Evolutionary conservation across 768 basidiomycete species (phyloP), one percentile per base, ranked within the genome.

Genomic region (Hemileccinum impolitum): DNA sequence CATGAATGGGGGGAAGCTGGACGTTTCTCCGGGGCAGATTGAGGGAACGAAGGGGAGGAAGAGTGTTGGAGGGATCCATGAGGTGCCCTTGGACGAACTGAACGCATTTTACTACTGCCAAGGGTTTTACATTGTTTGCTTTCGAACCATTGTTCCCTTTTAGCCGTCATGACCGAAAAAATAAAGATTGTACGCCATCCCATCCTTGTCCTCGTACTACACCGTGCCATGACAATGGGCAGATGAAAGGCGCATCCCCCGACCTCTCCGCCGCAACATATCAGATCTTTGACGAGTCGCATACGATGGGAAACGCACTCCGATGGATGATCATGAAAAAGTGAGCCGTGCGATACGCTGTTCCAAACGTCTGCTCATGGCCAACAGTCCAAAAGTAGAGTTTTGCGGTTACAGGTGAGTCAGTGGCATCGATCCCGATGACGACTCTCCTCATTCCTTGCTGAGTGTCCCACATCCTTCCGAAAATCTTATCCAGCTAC

Each of bases 301-400:
- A 99, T 69, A 98, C 95, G 1, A 81, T 98, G 23, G 96, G 96
- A 6, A 99, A 99, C 59, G 80, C 92, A 0, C 75, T 98, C 34
- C 73, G 95, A 31, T 99, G 94, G 94, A 98, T 98, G 87, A 66
- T 98, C 50, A 98, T 98, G 95, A 96, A 97, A 74, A 95, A 99
- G 96, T 98, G 58, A 47, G 85, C 61, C 13, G 30, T 17, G 17
- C 45, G 23, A 52, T 42, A 41, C 47, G 8, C 14, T 3, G 26
- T 41, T 3, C 42, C 9, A 18, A 35, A 32, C 37, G 39, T 26
- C 41, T 19, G 26, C 32, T 52, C 13, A 55, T 30, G 41, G 34
- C 17, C 55, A 92, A 15, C 61, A 97, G 95, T 65, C 91, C 95
- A 6, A 93, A 91, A 58, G 95, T 97, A 34, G 93, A 96, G 70